Percentiles rank a stretch among this genome's conserved stretches.
Conservation (phyloP, 495 filamentous ascomycete species). For the Trichoderma reesei region DNA sequence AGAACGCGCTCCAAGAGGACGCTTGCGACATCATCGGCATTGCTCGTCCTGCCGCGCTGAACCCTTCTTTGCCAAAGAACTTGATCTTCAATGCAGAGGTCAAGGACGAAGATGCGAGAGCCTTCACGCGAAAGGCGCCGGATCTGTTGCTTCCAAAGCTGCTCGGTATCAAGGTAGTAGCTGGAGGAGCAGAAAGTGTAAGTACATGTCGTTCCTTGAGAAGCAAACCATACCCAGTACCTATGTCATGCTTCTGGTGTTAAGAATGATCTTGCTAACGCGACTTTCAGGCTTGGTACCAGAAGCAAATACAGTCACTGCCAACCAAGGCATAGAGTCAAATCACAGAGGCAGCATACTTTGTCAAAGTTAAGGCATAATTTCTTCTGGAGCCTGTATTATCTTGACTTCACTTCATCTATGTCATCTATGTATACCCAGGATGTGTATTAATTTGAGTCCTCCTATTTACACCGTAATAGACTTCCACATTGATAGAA, state of each 20-base stretch:
- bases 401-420: not conserved
- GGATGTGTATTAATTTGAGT: too few relatives aligned
- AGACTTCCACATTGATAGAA: not conserved
- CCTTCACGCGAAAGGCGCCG: constrained; percentile 29
- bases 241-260: too few relatives aligned
- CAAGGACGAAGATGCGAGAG: constrained; percentile 36
- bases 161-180: constrained; percentile 30
- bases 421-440: not conserved
- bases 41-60: constrained; percentile 41
- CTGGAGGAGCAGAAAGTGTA: constrained; percentile 36
- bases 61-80: constrained; percentile 38
- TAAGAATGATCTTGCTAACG: not conserved
- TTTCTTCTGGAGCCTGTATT: too few relatives aligned
- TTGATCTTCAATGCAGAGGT: constrained; percentile 44
- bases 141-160: constrained; percentile 24
- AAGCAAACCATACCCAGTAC: not conserved
- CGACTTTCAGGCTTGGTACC: not conserved
- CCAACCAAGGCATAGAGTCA: too few relatives aligned
- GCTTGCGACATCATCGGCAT: constrained; percentile 53
- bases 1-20: constrained; percentile 37
- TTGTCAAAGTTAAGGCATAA: too few relatives aligned
- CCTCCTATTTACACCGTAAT: not conserved
- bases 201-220: constrained; percentile 15
- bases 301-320: not conserved
- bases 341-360: too few relatives aligned